These are phyloP conservation scores for Sistotremastrum niveocremeum DNA, from an alignment of 768 basidiomycete genomes.

Conservation along the genomic window DNA sequence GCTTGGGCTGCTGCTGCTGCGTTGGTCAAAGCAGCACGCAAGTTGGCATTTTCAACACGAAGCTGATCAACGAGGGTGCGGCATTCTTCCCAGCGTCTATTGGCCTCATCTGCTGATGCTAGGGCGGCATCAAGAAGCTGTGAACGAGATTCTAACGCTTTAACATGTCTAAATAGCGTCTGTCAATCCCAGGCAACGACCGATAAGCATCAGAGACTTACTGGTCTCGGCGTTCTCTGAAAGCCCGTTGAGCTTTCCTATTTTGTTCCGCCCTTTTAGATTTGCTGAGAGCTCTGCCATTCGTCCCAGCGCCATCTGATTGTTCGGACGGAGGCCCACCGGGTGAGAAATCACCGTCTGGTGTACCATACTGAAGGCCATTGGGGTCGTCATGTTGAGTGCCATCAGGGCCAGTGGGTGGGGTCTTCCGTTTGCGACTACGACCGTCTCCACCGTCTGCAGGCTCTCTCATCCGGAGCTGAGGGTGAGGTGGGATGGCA, in stretches of 20 bases:
- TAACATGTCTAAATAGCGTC: constrained; percentile 50
- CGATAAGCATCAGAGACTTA: constrained; percentile 25
- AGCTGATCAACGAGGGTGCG: constrained; percentile 82
- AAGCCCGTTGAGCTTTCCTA: constrained; percentile 85
- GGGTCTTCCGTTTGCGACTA: constrained; percentile 55
- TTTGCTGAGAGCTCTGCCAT: constrained; percentile 50
- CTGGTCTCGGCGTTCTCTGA: constrained; percentile 83
- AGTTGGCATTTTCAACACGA: constrained; percentile 68
- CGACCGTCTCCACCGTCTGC: too few species aligned
- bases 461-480: too few species aligned
- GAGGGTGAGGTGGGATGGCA: too few species aligned
- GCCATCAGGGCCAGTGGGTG: constrained; percentile 22
- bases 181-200: constrained; percentile 6
- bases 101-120: constrained; percentile 77
- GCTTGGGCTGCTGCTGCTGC: constrained; percentile 19
- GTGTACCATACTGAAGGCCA: not conserved
- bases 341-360: not conserved
- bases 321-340: too few species aligned
- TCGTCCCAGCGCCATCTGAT: constrained; percentile 5
- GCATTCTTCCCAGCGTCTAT: constrained; percentile 82
- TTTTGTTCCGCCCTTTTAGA: constrained; percentile 92
- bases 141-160: constrained; percentile 74
- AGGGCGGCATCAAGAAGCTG: constrained; percentile 77
- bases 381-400: not conserved
- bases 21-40: constrained; percentile 49